A percentile compares a stretch with the other conserved stretches of the same genome.
These are phyloP conservation scores for Saturnispora saitoi DNA, from an alignment of 805 yeast species.

Conservation along the genomic window DNA sequence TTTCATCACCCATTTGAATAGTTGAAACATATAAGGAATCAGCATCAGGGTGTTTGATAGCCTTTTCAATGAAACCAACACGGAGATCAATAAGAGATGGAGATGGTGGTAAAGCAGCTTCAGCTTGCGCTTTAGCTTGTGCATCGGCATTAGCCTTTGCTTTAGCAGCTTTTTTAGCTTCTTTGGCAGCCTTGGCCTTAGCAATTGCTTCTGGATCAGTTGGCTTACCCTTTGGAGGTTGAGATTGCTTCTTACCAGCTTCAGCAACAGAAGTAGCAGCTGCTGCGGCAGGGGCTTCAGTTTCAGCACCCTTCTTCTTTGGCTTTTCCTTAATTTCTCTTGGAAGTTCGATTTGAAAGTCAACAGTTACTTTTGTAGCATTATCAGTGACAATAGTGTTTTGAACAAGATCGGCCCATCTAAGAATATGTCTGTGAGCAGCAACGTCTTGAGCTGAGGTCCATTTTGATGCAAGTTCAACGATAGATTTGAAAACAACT, in stretches of 20 bases:
- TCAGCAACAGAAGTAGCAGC: constrained; percentile 13
- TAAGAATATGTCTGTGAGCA: constrained; percentile 68
- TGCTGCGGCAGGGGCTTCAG: constrained; percentile 14
- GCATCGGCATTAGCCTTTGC: constrained; percentile 54
- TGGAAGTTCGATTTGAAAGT: constrained; percentile 57
- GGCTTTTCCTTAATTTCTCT: constrained; percentile 37
- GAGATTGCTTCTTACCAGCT: constrained; percentile 9
- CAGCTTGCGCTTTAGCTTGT: constrained; percentile 43
- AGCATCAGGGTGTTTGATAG: constrained; percentile 95
- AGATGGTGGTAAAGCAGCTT: constrained; percentile 55
- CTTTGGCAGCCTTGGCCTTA: constrained; percentile 30
- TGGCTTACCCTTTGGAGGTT: constrained; percentile 17
- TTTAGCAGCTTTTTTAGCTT: constrained; percentile 34
- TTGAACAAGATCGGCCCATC: constrained; percentile 92
- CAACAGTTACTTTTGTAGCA: constrained; percentile 42
- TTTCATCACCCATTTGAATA: constrained; percentile 91
- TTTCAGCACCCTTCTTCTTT: constrained; percentile 26
- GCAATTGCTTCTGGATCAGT: constrained; percentile 28
- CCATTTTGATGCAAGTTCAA: constrained; percentile 53
- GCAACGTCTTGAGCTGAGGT: constrained; percentile 46
- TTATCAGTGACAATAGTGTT: constrained; percentile 38
- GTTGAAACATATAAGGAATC: constrained; percentile 95
- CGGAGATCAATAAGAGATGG: constrained; percentile 88
- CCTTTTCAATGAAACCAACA: constrained; percentile 95
- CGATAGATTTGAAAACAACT: constrained; percentile 54